Conservation (phyloP, 2,329 filamentous ascomycete genomes). For the Colletotrichum musicola region DNA sequence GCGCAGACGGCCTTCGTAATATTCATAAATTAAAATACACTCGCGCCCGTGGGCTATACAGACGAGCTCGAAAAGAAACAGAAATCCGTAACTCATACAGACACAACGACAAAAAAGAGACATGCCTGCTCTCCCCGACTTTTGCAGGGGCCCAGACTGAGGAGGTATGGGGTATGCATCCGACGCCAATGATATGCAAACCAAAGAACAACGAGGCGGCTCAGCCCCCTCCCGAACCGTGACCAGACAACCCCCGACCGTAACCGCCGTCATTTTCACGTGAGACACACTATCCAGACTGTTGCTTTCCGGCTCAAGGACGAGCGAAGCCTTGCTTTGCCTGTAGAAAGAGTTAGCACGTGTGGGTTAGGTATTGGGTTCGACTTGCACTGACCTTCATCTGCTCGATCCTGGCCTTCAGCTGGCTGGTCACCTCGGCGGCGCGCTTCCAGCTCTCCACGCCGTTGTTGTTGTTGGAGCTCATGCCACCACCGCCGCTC, state of each 20-base stretch:
- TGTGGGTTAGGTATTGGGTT: conserved; percentile 1
- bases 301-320: conserved; percentile 39
- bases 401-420: conserved; percentile 97
- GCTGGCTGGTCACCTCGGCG: conserved; percentile 95
- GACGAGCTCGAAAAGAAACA: conserved; percentile 18
- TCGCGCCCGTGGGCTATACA: conserved; percentile 33
- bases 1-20: conserved; percentile 12
- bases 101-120: conserved; percentile 42
- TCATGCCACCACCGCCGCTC: conserved; percentile 43
- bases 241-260: conserved; percentile 18
- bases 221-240: conserved; percentile 16
- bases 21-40: conserved; percentile 36
- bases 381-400: conserved; percentile 78
- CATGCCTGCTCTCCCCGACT: conserved; percentile 47
- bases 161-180: conserved; percentile 47
- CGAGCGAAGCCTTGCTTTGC: conserved; percentile 63
- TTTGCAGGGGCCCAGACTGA: conserved; percentile 36
- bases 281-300: conserved; percentile 18
- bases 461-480: conserved; percentile 61
- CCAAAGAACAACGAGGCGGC: conserved; percentile 28
- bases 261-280: conserved; percentile 31
- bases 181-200: conserved; percentile 51
- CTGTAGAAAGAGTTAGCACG: conserved; percentile 45
- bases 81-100: conserved; percentile 41
- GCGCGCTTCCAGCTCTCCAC: conserved; percentile 97